phyloP scores from a whole-genome alignment of 1,139 yeast species.

The Yamadazyma kanchanaburiensis region DNA sequence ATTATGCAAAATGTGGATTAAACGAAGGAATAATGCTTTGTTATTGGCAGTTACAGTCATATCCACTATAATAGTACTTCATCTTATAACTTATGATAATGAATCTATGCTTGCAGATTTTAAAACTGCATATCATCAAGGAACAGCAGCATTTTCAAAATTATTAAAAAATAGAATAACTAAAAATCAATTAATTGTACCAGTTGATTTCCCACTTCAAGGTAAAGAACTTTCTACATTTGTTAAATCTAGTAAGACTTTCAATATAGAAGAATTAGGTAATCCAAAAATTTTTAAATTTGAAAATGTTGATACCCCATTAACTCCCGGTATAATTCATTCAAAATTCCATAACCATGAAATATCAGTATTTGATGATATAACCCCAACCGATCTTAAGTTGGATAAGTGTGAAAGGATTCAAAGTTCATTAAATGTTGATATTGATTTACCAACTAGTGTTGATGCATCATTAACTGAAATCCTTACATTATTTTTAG shows the following conservation, averaged over 20 bases:
- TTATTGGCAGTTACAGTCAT: conserved; percentile 4
- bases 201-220: conserved; percentile 14
- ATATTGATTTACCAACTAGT: conserved; percentile 17
- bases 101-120: conserved; percentile 7
- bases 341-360: conserved; percentile 14
- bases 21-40: conserved; percentile 5
- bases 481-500: conserved; percentile 15
- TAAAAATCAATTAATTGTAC: conserved; percentile 20
- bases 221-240: conserved; percentile 13
- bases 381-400: conserved; percentile 14
- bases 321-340: conserved; percentile 7
- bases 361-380: conserved; percentile 17
- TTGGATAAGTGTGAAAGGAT: conserved; percentile 16
- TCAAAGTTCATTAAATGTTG: conserved; percentile 10
- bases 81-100: conserved; percentile 4
- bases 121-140: conserved; percentile 13
- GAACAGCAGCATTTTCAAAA: conserved; percentile 8
- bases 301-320: conserved; percentile 2
- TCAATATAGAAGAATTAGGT: conserved; percentile 10
- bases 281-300: conserved; percentile 13
- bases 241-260: conserved; percentile 9
- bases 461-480: conserved; percentile 19
- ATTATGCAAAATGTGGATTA: conserved; percentile 5
- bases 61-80: conserved; percentile 4
- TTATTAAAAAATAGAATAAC: conserved; percentile 10